Evolutionary conservation across 352 stramenopile species (phyloP), one percentile per base, ranked within the genome.

Genomic region (Plasmopara viticola): DNA sequence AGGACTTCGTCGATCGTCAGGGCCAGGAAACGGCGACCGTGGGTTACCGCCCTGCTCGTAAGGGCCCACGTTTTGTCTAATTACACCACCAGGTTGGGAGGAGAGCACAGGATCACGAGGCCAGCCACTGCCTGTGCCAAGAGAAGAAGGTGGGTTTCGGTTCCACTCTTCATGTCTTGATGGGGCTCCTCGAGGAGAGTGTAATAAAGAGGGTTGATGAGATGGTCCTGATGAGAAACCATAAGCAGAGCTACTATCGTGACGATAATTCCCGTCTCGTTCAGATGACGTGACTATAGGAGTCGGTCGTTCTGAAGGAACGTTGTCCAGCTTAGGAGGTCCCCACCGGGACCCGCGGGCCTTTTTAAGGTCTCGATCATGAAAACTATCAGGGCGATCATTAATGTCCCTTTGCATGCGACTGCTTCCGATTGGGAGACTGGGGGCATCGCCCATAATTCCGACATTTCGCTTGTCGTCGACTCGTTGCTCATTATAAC

Each of bases 261-360:
- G 12, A 31, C 37, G 58, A 52, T 65, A 62, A 47, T 64, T 55
- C 45, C 48, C 50, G 9, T 58, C 49, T 62, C 44, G 62, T 38
- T 62, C 59, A 35, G 60, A 42, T 25, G 66, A 53, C 38, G 70
- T 79, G 56, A 79, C 56, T 64, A 89, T 79, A 43, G 64, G 66
- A 43, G 69, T 53, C 51, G 74, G 70, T 61, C 70, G 74, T 63
- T 66, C 67, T 37, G 60, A 56, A 2, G 44, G 5, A 25, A 37
- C 30, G 25, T 63, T 62, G 31, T 64, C 50, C 50, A 64, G 50
- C 43, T 76, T 83, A 33, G 77, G 66, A 38, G 79, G 79, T 1
- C 77, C 80, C 80, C 80, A 90, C 15, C 80, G 77, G 42, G 80
- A 90, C 9, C 70, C 66, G 31, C 78, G 74, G n/a, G 62, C 54